A percentile compares a stretch with the other conserved stretches of the same genome.
Conservation (phyloP, 352 stramenopile species). For the Sclerospora graminicola region DNA sequence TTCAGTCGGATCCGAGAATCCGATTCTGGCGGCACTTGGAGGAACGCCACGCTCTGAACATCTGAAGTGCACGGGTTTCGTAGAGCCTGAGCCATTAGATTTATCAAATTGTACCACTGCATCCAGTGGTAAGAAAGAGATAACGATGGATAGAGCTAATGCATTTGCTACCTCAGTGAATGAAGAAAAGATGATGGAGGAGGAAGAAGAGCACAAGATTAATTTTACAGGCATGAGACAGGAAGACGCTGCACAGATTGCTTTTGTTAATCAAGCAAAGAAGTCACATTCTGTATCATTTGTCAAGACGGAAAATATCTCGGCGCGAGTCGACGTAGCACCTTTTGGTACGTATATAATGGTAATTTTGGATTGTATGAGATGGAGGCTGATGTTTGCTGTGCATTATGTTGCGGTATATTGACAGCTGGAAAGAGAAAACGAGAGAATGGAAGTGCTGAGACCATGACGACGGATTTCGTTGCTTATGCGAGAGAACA, state of each 20-base stretch:
- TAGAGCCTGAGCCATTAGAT: slow-evolving; percentile 35
- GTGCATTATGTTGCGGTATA: not conserved
- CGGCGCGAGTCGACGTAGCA: not conserved
- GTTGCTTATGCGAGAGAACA: slow-evolving; percentile 71
- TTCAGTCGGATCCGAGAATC: slow-evolving; percentile 33
- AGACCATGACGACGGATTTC: slow-evolving; percentile 24
- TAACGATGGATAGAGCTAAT: slow-evolving; percentile 6
- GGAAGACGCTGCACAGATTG: not conserved
- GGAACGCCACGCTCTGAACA: slow-evolving; percentile 35
- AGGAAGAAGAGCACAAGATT: slow-evolving; percentile 1
- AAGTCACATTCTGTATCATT: not conserved
- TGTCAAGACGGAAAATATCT: slow-evolving; percentile 6
- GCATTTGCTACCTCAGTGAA: not conserved
- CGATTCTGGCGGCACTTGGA: slow-evolving; percentile 46
- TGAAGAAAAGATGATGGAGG: no score
- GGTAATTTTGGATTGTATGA: not conserved
- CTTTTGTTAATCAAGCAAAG: slow-evolving; percentile 1
- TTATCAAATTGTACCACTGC: slow-evolving; percentile 15
- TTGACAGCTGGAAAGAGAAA: slow-evolving; percentile 18
- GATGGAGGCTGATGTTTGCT: not conserved
- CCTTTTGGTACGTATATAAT: slow-evolving; percentile 4
- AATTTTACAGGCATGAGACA: slow-evolving; percentile 1
- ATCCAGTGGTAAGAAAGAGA: slow-evolving; percentile 7
- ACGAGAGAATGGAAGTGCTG: slow-evolving; percentile 12
- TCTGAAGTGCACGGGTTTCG: slow-evolving; percentile 5